Evolutionary conservation across 805 yeast genomes (phyloP).

Genomic region (Candida ortonii): DNA sequence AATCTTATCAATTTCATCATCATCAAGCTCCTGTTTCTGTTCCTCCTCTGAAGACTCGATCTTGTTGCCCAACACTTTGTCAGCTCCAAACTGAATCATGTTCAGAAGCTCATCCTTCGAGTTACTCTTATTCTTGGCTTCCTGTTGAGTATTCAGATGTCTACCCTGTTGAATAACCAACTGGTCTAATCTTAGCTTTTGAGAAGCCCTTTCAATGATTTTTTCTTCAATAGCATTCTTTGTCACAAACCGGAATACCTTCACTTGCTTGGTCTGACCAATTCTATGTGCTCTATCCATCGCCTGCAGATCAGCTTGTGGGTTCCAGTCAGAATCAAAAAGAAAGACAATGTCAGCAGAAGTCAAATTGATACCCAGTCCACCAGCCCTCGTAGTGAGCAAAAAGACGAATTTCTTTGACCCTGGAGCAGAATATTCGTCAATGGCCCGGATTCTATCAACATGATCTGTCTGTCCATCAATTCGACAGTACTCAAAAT

Average conservation of each 20-base stretch:
- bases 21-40: slow-evolving; percentile 37
- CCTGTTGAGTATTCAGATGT: slow-evolving; percentile 15
- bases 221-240: slow-evolving; percentile 84
- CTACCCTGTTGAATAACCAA: slow-evolving; percentile 77
- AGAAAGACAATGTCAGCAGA: slow-evolving; percentile 75
- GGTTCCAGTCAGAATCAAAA: slow-evolving; percentile 85
- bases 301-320: slow-evolving; percentile 85
- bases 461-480: slow-evolving; percentile 83
- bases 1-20: slow-evolving; percentile 62
- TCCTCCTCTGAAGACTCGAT: slow-evolving; percentile 22
- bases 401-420: slow-evolving; percentile 70
- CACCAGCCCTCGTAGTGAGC: slow-evolving; percentile 86
- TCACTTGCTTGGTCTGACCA: slow-evolving; percentile 82
- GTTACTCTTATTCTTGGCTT: slow-evolving; percentile 37
- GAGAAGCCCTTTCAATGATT: slow-evolving; percentile 77
- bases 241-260: slow-evolving; percentile 72
- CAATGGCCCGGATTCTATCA: slow-evolving; percentile 72
- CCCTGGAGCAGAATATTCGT: slow-evolving; percentile 74
- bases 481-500: slow-evolving; percentile 69
- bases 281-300: slow-evolving; percentile 90
- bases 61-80: slow-evolving; percentile 48
- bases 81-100: slow-evolving; percentile 85
- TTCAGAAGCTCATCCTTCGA: slow-evolving; percentile 71
- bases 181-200: slow-evolving; percentile 74
- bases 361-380: slow-evolving; percentile 80